Conservation (phyloP, 148 eudicot genomes). For the Arctostaphylos glauca region DNA sequence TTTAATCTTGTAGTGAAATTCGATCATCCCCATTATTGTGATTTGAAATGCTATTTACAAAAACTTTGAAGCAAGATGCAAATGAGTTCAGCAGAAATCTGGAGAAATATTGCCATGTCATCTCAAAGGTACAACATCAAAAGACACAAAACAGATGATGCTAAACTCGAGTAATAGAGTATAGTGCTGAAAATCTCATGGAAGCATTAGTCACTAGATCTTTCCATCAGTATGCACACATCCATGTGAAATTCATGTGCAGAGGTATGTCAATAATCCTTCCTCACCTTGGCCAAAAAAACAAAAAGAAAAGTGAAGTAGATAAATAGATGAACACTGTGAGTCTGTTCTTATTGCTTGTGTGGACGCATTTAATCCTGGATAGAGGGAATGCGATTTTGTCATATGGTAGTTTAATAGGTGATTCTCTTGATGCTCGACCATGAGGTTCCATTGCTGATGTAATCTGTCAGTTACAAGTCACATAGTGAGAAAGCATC, state of each 20-base stretch:
- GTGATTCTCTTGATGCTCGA: not conserved
- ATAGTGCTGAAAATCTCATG: not conserved
- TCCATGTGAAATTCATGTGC: conserved; percentile 11
- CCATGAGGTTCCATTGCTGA: not conserved
- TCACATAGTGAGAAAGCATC: not conserved
- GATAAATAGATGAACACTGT: not conserved
- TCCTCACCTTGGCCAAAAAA: not conserved
- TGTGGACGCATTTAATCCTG: not conserved
- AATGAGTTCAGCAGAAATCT: not conserved
- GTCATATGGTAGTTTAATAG: not conserved
- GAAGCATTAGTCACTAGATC: not conserved
- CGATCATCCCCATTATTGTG: not conserved
- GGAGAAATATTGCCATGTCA: not conserved
- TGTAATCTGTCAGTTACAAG: not conserved
- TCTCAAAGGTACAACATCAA: not conserved
- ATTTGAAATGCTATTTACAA: not conserved
- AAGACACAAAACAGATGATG: not conserved
- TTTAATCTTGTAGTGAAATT: too few relatives aligned
- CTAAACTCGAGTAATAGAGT: not conserved
- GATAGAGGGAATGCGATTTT: not conserved
- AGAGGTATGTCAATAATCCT: not conserved
- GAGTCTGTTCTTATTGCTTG: not conserved
- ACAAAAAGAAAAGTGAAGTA: not conserved
- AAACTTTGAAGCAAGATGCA: not conserved
- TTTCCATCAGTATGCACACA: not conserved